phyloP scores from a whole-genome alignment of 371 early-diverging fungal species.

The Actinomortierella ambigua region DNA sequence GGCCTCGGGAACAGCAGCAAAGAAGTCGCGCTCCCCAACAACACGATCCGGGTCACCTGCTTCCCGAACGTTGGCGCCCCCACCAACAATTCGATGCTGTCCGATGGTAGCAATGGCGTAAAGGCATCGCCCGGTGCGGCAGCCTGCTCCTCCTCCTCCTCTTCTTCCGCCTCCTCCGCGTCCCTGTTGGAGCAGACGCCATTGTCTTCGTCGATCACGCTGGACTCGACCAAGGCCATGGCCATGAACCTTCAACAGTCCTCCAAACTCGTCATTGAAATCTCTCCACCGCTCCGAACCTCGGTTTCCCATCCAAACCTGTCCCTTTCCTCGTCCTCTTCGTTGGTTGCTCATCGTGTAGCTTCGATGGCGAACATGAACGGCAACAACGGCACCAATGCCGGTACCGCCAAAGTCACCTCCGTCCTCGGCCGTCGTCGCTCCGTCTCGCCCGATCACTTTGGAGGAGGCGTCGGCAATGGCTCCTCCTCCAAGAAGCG shows the following conservation, averaged over 20 bases:
- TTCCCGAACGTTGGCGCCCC: slow-evolving; percentile 14
- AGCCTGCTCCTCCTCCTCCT: too few species aligned
- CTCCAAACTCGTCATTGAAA: slow-evolving; percentile 41
- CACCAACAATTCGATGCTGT: too few species aligned
- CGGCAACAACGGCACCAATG: too few species aligned
- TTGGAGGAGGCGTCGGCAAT: too few species aligned
- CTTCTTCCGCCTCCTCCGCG: too few species aligned
- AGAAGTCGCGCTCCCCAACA: slow-evolving; percentile 23
- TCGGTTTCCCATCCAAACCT: slow-evolving; percentile 33
- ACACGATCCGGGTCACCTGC: slow-evolving; percentile 37
- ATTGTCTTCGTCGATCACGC: slow-evolving; percentile 1
- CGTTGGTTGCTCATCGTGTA: too few species aligned
- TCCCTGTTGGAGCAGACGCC: neutral
- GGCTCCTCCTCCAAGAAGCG: slow-evolving; percentile 31
- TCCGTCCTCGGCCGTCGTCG: slow-evolving; percentile 29
- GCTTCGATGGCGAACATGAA: too few species aligned
- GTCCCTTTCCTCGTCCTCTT: slow-evolving; percentile 4
- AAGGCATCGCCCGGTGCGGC: too few species aligned
- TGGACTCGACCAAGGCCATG: slow-evolving; percentile 16
- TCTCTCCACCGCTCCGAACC: slow-evolving; percentile 27
- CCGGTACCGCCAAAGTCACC: too few species aligned
- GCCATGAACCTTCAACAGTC: slow-evolving; percentile 17
- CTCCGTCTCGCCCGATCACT: slow-evolving; percentile 22
- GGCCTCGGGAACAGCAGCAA: slow-evolving; percentile 7
- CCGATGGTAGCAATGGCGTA: neutral